Conservation (phyloP, 805 yeast species). For the Candida mattraensis region DNA sequence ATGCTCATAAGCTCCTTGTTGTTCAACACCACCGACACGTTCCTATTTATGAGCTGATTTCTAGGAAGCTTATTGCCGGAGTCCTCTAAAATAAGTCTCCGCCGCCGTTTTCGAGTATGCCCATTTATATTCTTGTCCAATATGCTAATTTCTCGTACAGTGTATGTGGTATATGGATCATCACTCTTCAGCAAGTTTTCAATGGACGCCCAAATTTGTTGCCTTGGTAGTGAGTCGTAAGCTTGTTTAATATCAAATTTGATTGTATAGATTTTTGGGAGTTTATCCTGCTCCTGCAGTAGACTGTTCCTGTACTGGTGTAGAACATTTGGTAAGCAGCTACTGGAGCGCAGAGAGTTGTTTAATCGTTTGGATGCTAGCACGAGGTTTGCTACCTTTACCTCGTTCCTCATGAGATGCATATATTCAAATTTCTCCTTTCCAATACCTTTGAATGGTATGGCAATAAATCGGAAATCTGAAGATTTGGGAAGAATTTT, state of each 20-base stretch:
- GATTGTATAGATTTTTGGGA: slow-evolving; percentile 46
- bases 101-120: slow-evolving; percentile 2
- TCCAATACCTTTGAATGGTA: slow-evolving; percentile 45
- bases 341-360: slow-evolving; percentile 34
- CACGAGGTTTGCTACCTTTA: slow-evolving; percentile 44
- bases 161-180: slow-evolving; percentile 7
- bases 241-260: slow-evolving; percentile 79
- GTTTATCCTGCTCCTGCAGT: slow-evolving; percentile 12
- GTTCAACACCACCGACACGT: slow-evolving; percentile 29
- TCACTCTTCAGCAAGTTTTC: slow-evolving; percentile 20
- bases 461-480: slow-evolving; percentile 60
- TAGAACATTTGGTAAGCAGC: slow-evolving; percentile 44
- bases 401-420: slow-evolving; percentile 36
- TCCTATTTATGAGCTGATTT: slow-evolving; percentile 10
- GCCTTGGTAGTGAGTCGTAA: slow-evolving; percentile 67
- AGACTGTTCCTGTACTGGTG: slow-evolving; percentile 37
- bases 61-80: neutral
- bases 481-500: slow-evolving; percentile 60
- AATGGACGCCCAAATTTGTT: slow-evolving; percentile 24
- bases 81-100: slow-evolving; percentile 2
- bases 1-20: slow-evolving; percentile 46
- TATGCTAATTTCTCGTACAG: neutral
- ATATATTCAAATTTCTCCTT: slow-evolving; percentile 36
- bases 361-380: slow-evolving; percentile 28
- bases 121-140: neutral